Conservation (phyloP, 805 yeast species). For the Lachancea thermotolerans region DNA sequence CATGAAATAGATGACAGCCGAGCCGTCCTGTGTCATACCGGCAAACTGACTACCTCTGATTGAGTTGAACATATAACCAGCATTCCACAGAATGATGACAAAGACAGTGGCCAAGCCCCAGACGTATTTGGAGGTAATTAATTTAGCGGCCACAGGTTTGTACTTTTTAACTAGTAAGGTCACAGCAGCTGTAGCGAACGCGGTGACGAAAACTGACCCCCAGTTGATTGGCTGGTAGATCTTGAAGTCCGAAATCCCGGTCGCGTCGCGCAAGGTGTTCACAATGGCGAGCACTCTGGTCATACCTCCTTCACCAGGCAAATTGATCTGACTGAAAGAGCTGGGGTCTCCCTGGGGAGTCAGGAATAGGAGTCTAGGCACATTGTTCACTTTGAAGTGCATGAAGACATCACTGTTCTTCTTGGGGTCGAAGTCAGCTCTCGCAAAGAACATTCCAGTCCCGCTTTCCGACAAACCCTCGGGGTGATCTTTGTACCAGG, state of each 20-base stretch:
- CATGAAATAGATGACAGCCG: constrained; percentile 42
- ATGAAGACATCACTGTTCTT: constrained; percentile 40
- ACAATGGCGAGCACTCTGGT: constrained; percentile 31
- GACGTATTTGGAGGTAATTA: constrained; percentile 46
- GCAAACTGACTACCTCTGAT: constrained; percentile 64
- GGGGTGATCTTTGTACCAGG: constrained; percentile 58
- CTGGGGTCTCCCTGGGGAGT: constrained; percentile 42
- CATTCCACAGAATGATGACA: constrained; percentile 59
- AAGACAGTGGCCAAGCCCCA: constrained; percentile 69
- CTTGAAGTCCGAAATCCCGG: constrained; percentile 24
- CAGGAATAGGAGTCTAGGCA: constrained; percentile 69
- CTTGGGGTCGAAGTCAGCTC: constrained; percentile 63
- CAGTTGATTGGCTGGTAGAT: constrained; percentile 35
- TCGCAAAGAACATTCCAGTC: constrained; percentile 55
- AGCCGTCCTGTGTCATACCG: constrained; percentile 37
- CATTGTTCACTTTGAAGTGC: constrained; percentile 50
- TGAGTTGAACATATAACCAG: constrained; percentile 91
- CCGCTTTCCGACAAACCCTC: constrained; percentile 32
- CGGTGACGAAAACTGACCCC: constrained; percentile 30
- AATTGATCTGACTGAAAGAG: constrained; percentile 24
- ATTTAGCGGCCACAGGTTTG: constrained; percentile 30
- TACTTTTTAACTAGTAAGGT: constrained; percentile 31
- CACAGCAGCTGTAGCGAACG: constrained; percentile 32
- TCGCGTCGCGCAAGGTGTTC: constrained; percentile 20
- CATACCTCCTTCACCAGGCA: constrained; percentile 32